Evolutionary conservation across 1,284 basidiomycete genomes (phyloP).

Genomic region (Tilletia setariae): DNA sequence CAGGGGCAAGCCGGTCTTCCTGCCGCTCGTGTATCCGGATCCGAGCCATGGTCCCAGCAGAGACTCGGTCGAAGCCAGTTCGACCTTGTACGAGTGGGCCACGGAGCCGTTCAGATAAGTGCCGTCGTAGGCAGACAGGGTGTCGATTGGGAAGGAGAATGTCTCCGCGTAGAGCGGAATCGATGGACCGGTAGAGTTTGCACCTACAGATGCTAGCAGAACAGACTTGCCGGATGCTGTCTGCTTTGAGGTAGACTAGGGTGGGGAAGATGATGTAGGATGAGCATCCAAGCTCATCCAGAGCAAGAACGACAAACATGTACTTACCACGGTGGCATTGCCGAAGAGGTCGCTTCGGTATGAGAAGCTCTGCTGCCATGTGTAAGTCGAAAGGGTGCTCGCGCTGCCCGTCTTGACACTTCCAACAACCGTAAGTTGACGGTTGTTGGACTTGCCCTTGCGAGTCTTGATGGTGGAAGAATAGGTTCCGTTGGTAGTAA

Average conservation of each 20-base stretch:
- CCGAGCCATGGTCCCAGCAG: slow-evolving; percentile 1
- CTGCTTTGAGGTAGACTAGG: slow-evolving; percentile 2
- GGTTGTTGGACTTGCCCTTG: neutral
- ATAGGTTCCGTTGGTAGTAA: slow-evolving; percentile 7
- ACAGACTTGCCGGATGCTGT: neutral
- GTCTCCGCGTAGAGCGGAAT: neutral
- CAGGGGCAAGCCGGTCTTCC: slow-evolving; percentile 7
- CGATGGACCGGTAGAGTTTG: neutral
- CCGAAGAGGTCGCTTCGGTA: neutral
- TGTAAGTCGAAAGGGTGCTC: neutral
- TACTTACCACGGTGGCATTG: slow-evolving; percentile 1
- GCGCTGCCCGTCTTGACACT: slow-evolving; percentile 15
- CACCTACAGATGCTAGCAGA: neutral
- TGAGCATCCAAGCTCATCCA: neutral
- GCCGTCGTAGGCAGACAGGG: slow-evolving; percentile 13
- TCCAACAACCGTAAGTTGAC: neutral
- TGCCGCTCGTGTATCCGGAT: neutral
- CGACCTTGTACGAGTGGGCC: slow-evolving; percentile 1
- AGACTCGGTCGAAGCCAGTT: neutral
- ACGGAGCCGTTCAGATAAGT: slow-evolving; percentile 15
- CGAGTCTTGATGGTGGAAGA: neutral
- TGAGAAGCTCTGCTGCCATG: slow-evolving; percentile 9
- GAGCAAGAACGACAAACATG: neutral
- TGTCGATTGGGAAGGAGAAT: slow-evolving; percentile 16
- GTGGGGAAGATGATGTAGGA: neutral